A percentile compares a stretch with the other conserved stretches of the same genome.
phyloP scores from a whole-genome alignment of 139 green algal species.

The Coelastrella sp. region DNA sequence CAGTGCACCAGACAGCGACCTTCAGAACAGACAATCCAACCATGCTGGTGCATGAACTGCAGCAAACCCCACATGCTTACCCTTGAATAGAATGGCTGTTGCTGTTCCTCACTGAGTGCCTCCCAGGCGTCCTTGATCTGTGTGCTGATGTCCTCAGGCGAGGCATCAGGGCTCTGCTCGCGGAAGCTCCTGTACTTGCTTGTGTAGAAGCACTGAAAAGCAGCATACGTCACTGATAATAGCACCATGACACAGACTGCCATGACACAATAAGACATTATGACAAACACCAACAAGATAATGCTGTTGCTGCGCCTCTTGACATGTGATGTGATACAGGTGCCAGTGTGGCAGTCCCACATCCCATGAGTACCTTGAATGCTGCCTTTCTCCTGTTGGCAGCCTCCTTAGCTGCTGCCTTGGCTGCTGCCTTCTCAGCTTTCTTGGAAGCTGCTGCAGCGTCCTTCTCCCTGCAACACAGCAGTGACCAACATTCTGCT shows the following conservation, averaged over 20 bases:
- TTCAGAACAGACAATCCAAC: no score
- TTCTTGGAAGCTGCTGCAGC: slow-evolving; percentile 18
- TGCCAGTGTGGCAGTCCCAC: no score
- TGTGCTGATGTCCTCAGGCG: background rate
- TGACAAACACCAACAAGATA: no score
- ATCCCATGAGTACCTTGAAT: background rate
- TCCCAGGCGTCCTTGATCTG: background rate
- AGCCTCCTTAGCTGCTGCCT: slow-evolving; percentile 9
- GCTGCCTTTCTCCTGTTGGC: background rate
- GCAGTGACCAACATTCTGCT: no score
- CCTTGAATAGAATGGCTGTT: background rate
- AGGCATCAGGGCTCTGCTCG: background rate
- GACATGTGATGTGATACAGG: no score
- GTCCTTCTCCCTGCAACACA: no score
- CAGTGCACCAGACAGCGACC: no score
- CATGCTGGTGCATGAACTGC: no score
- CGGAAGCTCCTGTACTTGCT: background rate
- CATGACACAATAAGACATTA: no score
- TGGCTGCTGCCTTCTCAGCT: slow-evolving; percentile 27
- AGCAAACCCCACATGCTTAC: no score
- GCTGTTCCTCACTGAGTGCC: background rate
- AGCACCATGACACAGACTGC: no score
- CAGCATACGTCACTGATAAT: background rate
- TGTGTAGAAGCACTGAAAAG: background rate
- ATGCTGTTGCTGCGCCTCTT: no score